A percentile compares a stretch with the other conserved stretches of the same genome.
These are phyloP conservation scores for Pichia exigua DNA, from an alignment of 805 yeast genomes.

Conservation along the genomic window DNA sequence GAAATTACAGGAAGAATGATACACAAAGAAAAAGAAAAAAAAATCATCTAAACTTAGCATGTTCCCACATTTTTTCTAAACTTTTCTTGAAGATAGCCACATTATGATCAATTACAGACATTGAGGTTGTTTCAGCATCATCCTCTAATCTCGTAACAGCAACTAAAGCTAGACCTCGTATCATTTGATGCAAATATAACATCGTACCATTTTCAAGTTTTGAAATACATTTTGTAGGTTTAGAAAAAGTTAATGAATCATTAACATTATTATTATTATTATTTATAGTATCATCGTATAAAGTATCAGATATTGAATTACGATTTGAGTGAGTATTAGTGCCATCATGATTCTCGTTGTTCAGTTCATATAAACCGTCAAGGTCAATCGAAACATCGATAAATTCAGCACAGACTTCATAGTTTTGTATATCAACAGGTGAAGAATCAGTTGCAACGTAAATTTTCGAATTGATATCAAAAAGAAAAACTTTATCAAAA, in stretches of 20 bases:
- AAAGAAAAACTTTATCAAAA: slow-evolving; percentile 86
- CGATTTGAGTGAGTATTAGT: not conserved
- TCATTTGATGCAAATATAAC: slow-evolving; percentile 82
- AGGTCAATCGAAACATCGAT: slow-evolving; percentile 90
- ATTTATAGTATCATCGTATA: slow-evolving; percentile 1
- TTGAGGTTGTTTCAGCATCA: slow-evolving; percentile 38
- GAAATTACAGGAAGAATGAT: not conserved
- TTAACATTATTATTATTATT: not conserved
- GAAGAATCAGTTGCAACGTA: slow-evolving; percentile 94
- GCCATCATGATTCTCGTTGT: not conserved
- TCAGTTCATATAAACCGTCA: slow-evolving; percentile 55
- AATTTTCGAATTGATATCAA: slow-evolving; percentile 86
- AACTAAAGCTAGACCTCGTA: slow-evolving; percentile 85
- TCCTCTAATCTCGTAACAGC: slow-evolving; percentile 71
- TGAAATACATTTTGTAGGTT: slow-evolving; percentile 50
- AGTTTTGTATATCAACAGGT: slow-evolving; percentile 91
- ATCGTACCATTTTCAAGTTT: slow-evolving; percentile 77
- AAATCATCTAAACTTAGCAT: slow-evolving; percentile 25
- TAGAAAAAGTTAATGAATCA: slow-evolving; percentile 2
- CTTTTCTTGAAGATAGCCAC: slow-evolving; percentile 73
- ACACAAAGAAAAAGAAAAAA: not conserved
- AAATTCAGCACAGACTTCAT: slow-evolving; percentile 95
- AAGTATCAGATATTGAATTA: slow-evolving; percentile 1
- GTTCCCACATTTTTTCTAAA: slow-evolving; percentile 63
- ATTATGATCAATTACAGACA: slow-evolving; percentile 80